These are phyloP conservation scores for Mycena crocata DNA, from an alignment of 768 basidiomycete genomes.

Conservation along the genomic window DNA sequence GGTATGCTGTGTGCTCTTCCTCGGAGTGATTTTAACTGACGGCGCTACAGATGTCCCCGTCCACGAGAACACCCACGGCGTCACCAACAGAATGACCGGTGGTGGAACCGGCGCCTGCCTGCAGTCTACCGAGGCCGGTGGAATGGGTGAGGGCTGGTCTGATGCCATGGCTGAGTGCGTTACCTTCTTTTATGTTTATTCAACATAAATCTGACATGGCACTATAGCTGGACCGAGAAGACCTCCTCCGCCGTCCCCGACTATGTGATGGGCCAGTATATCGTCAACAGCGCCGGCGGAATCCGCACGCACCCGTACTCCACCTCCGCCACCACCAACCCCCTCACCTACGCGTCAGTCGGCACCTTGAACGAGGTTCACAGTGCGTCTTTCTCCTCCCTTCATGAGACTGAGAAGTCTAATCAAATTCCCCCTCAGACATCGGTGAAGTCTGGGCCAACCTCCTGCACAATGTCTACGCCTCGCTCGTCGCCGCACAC, in stretches of 20 bases:
- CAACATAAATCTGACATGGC: no score
- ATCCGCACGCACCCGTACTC: slow-evolving; percentile 3
- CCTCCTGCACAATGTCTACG: no score
- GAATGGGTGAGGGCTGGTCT: slow-evolving; percentile 81
- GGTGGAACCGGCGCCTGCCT: slow-evolving; percentile 69
- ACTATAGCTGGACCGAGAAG: slow-evolving; percentile 4
- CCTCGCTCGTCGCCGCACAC: slow-evolving; percentile 38
- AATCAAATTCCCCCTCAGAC: background rate
- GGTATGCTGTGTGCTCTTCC: no score
- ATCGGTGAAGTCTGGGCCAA: slow-evolving; percentile 53
- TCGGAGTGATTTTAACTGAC: no score
- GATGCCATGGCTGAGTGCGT: slow-evolving; percentile 61
- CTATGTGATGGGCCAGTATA: background rate
- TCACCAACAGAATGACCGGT: slow-evolving; percentile 57
- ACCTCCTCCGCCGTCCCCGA: background rate
- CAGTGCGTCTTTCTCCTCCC: background rate
- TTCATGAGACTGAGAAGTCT: background rate
- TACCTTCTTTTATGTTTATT: no score
- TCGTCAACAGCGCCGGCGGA: background rate
- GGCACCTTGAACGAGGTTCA: background rate
- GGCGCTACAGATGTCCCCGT: slow-evolving; percentile 25
- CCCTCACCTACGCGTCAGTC: background rate
- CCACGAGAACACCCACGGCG: slow-evolving; percentile 61
- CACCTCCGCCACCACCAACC: background rate
- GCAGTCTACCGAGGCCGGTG: slow-evolving; percentile 71